Evolutionary conservation across 108 stramenopile species (phyloP), one percentile per base, ranked within the genome.

Genomic region (Nitzschia sp.): DNA sequence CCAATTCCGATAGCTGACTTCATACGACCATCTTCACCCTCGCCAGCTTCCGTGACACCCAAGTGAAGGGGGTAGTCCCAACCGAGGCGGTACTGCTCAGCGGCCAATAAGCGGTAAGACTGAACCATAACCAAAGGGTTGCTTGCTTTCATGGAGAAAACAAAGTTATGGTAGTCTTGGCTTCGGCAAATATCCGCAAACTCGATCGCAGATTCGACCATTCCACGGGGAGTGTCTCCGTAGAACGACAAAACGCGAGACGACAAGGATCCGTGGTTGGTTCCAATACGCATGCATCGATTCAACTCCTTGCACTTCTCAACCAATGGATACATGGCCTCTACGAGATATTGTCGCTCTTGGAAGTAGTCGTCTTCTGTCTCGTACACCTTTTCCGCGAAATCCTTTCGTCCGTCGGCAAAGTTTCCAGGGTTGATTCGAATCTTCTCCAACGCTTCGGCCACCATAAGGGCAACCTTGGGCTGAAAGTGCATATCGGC

Each of bases 401-500:
- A 97, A 59, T 92, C 92, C 71, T 98, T 98, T 19, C 83, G 60
- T 29, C 97, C 97, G 76, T 97, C 97, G 53, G 93, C 96, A 78
- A 98, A 98, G 82, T 98, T 98, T 56, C 97, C 97, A 25, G 97
- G 97, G 64, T 98, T 98, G 79, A 98, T 95, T 45, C 97, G 95
- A 69, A 98, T 97, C 79, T 98, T 98, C 79, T 98, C 97, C 53
- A 96, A 86, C 2, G 93, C 94, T 48, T 98, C 97, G 6, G 97
- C 96, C 11, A 96, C 96, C 77, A 91, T 68, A 66, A 94, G 59
- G 36, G 96, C 96, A 55, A 96, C 93, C 36, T 85, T 82, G 27
- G 97, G 97, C 66, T 95, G 90, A 72, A 98, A 98, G 75, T 98
- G 97, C 92, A 98, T 98, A 76, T 98, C 97, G n/a, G 97, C 97